Conservation (phyloP, 192 early-diverging fungal genomes). For the Coemansia sp. region DNA sequence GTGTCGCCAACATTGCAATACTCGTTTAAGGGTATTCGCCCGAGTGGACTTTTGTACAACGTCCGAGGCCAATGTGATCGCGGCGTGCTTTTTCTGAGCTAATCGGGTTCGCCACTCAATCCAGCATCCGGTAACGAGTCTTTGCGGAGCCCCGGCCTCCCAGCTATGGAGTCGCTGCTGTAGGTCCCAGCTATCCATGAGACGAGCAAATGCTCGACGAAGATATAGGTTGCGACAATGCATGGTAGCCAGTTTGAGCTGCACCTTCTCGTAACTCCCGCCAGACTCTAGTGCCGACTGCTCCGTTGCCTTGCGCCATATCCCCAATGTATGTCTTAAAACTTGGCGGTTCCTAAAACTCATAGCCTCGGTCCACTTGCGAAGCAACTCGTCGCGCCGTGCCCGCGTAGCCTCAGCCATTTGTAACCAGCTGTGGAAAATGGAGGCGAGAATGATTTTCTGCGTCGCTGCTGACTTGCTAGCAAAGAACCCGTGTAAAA, state of each 20-base stretch:
- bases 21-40: not conserved
- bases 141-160: not conserved
- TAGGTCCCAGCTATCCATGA: conserved; percentile 11
- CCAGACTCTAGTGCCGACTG: not conserved
- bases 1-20: conserved; percentile 4
- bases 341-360: conserved; percentile 6
- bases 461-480: conserved; percentile 32
- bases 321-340: conserved; percentile 9
- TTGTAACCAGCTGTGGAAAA: conserved; percentile 35
- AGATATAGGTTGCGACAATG: conserved; percentile 21
- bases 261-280: conserved; percentile 14
- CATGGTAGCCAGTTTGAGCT: conserved; percentile 17
- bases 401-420: conserved; percentile 25
- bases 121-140: conserved; percentile 1
- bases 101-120: not conserved
- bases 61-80: not conserved
- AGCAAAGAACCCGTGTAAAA: conserved; percentile 22
- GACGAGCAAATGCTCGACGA: not conserved
- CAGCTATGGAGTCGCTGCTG: conserved; percentile 5
- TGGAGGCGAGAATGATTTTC: conserved; percentile 24
- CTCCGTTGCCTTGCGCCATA: conserved; percentile 4
- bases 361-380: conserved; percentile 34
- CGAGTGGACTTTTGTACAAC: not conserved
- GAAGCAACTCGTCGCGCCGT: conserved; percentile 33
- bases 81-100: not conserved